Evolutionary conservation across 371 early-diverging fungal species (phyloP).

Genomic region (Mucor irregularis): DNA sequence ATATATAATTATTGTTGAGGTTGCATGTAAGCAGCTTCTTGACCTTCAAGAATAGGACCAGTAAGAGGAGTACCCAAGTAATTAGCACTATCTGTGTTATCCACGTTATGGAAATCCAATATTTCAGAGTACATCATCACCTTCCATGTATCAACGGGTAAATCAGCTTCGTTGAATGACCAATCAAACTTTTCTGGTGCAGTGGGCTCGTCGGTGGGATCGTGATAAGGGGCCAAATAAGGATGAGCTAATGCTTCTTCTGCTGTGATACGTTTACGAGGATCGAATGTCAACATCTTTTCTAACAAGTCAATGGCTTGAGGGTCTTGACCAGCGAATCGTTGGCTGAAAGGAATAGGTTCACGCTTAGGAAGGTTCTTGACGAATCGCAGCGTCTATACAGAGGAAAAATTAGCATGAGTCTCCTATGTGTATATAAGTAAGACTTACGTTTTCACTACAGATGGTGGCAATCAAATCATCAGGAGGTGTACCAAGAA

Average conservation of each 20-base stretch:
- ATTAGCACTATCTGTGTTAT: constrained; percentile 36
- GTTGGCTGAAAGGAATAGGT: constrained; percentile 76
- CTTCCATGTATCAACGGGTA: constrained; percentile 89
- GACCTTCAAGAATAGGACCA: constrained; percentile 39
- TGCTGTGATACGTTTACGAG: constrained; percentile 87
- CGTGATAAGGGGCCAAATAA: constrained; percentile 91
- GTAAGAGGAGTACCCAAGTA: constrained; percentile 45
- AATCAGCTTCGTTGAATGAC: constrained; percentile 92
- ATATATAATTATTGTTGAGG: constrained; percentile 9
- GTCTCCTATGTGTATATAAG: too few species aligned
- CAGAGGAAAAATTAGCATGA: not conserved
- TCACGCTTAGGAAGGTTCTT: constrained; percentile 83
- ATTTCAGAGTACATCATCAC: constrained; percentile 76
- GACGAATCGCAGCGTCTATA: constrained; percentile 91
- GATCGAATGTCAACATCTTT: constrained; percentile 92
- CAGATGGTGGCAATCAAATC: constrained; percentile 92
- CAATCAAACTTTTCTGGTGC: constrained; percentile 89
- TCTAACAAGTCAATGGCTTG: constrained; percentile 87
- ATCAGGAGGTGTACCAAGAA: constrained; percentile 93
- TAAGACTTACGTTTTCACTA: constrained; percentile 86
- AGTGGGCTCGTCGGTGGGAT: constrained; percentile 88
- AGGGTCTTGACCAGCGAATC: constrained; percentile 49
- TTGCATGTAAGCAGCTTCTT: constrained; percentile 34
- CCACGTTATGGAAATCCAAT: constrained; percentile 66
- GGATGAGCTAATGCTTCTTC: constrained; percentile 86